Conservation (phyloP, 768 basidiomycete species). For the Daedaleopsis nitida region DNA sequence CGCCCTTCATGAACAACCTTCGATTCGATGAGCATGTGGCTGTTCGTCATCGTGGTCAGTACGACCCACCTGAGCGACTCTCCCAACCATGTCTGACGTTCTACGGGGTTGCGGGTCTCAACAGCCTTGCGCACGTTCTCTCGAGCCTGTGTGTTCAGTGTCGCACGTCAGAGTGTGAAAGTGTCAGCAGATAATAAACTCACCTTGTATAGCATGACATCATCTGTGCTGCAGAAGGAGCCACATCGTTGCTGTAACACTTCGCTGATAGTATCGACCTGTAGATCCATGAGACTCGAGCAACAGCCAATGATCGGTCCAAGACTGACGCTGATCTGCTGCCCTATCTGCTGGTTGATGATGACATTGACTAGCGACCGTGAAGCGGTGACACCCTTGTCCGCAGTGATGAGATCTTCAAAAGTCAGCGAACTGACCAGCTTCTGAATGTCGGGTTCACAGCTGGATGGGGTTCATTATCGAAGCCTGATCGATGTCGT, state of each 20-base stretch:
- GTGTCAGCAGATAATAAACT: conserved; percentile 8
- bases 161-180: neutral
- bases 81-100: conserved; percentile 76
- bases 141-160: conserved; percentile 62
- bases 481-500: conserved; percentile 6
- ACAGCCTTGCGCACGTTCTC: conserved; percentile 92
- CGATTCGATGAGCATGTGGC: neutral
- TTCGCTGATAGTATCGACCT: conserved; percentile 98
- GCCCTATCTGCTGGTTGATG: conserved; percentile 97
- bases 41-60: neutral
- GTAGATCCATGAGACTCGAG: neutral
- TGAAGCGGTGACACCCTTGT: conserved; percentile 86
- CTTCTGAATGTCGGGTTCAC: conserved; percentile 71
- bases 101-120: conserved; percentile 71
- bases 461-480: conserved; percentile 45
- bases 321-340: conserved; percentile 84
- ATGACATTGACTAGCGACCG: conserved; percentile 90
- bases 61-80: conserved; percentile 81
- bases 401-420: conserved; percentile 82
- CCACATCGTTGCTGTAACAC: conserved; percentile 93
- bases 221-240: conserved; percentile 96
- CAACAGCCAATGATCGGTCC: too few relatives aligned
- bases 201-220: conserved; percentile 97
- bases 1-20: conserved; percentile 88
- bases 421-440: conserved; percentile 74